Percentiles rank a stretch among this genome's conserved stretches.
Conservation (phyloP, 495 filamentous ascomycete genomes). For the Staphylotrichum longicolle region DNA sequence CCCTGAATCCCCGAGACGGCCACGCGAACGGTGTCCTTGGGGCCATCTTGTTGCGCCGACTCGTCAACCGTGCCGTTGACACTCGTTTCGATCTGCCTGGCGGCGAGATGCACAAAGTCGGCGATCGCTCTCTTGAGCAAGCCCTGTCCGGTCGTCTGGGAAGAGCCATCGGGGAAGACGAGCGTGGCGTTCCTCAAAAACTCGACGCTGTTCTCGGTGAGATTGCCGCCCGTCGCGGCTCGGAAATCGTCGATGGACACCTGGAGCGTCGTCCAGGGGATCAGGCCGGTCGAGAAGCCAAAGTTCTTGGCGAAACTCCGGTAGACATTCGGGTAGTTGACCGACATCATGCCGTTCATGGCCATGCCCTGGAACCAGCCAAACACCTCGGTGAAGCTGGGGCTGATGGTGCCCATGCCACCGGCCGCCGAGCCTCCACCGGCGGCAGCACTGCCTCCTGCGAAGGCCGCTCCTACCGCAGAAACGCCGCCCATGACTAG, state of each 20-base stretch:
- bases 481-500: constrained; percentile 71
- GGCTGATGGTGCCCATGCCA: constrained; percentile 69
- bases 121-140: constrained; percentile 57
- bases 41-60: constrained; percentile 30
- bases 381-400: constrained; percentile 82
- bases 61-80: constrained; percentile 41
- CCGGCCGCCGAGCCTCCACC: constrained; percentile 49
- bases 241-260: constrained; percentile 84
- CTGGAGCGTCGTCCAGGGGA: constrained; percentile 80
- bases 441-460: constrained; percentile 42
- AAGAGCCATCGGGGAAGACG: constrained; percentile 55
- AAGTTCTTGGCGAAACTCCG: constrained; percentile 89
- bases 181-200: constrained; percentile 73
- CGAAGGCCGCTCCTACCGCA: constrained; percentile 60
- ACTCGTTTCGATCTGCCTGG: constrained; percentile 53
- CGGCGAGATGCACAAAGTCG: constrained; percentile 43
- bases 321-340: constrained; percentile 82
- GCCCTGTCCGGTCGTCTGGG: constrained; percentile 35
- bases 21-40: constrained; percentile 30
- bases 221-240: constrained; percentile 74
- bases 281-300: constrained; percentile 81
- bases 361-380: constrained; percentile 91
- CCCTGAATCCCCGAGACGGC: constrained; percentile 68
- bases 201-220: constrained; percentile 72
- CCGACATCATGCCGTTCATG: constrained; percentile 92